Base-by-base conservation (phyloP, 805 yeast species). In the Metschnikowia hibisci region DNA sequence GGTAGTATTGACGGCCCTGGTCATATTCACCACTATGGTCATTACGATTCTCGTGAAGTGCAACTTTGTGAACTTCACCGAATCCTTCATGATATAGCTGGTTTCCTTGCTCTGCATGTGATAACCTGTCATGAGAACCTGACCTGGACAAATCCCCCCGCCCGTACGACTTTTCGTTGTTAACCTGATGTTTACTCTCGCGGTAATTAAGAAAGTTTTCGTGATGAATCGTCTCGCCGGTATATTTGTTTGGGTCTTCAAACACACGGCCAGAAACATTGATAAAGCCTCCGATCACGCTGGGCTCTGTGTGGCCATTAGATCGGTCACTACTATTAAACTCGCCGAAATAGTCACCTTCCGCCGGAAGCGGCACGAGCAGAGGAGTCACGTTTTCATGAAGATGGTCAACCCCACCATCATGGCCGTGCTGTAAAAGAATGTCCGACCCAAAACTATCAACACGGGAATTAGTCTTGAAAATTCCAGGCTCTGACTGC, bases 291-390 rank as follows among this genome's bases (percentile, higher is more conserved):
- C 46, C 44, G 10, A 39, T 36, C 11, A 42, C 13, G 4, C 27
- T 6, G 9, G 28, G 43, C 20, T 32, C 38, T 3, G 34, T 37
- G 34, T 18, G 10, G 20, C 13, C 35, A 13, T 38, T 28, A 8
- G 47, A 32, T 14, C 33, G 27, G 22, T 36, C 44, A 13, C 22
- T 28, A 8, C 34, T 34, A 10, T 32, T 44, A 27, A 38, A 32
- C 12, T 44, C 50, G 12, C 53, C 56, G 32, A 52, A 52, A 32
- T 52, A 52, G 23, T 52, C 56, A 18, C 23, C 34, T 6, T 49
- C 45, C 13, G 41, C 51, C 6, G 53, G 29, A 18, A 47, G 40
- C 3, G 56, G 55, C 8, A 45, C 41, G 46, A 52, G 50, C 4
- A 47, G 44, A 4, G 54, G 54, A 1, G 56, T 52, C 26, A 43